Evolutionary conservation across 768 basidiomycete species (phyloP), one percentile per base, ranked within the genome.

Genomic region (Exsudoporus frostii): DNA sequence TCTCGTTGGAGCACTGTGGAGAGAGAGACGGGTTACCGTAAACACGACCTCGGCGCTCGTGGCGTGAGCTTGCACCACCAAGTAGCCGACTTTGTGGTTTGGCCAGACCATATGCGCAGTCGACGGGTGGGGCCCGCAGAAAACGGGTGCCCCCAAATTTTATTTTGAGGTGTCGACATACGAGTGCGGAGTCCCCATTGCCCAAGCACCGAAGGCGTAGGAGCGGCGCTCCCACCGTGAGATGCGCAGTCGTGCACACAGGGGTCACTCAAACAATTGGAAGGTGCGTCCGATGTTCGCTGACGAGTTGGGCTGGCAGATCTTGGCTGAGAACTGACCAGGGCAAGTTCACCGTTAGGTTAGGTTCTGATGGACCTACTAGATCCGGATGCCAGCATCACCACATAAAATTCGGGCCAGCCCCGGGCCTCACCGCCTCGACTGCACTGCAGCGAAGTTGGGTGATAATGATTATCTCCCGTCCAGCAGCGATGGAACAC

Each of bases 1-100:
- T 60, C 62, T 50, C 45, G 61, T n/a, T 60, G 62, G 61, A 64
- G 61, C 36, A 17, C 17, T 54, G 36, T 25, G 59, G 46, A 48
- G 29, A 42, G 34, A 27, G 34, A 19, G 13, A 27, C 2, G 14
- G 39, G 11, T 11, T 49, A 39, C 25, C 50, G 50, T 55, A 55
- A 46, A 39, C 44, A 20, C n/a, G 38, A 39, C 39, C 44, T 53
- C 43, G 39, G 40, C 5, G 48, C 50, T 41, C 38, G 32, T 34
- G 48, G 45, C 32, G 27, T 27, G 25, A 36, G 22, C 22, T 15
- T 32, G 29, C 44, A 33, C 22, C 20, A 27, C 15, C 15, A 30
- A 19, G 27, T n/a, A 51, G 24, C 39, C 25, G 27, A 13, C 20
- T 9, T 6, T 45, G 19, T 20, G 13, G 20, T 19, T 34, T 44